Evolutionary conservation across 2,329 filamentous ascomycete species (phyloP).

Genomic region (Sporothrix schenckii): DNA sequence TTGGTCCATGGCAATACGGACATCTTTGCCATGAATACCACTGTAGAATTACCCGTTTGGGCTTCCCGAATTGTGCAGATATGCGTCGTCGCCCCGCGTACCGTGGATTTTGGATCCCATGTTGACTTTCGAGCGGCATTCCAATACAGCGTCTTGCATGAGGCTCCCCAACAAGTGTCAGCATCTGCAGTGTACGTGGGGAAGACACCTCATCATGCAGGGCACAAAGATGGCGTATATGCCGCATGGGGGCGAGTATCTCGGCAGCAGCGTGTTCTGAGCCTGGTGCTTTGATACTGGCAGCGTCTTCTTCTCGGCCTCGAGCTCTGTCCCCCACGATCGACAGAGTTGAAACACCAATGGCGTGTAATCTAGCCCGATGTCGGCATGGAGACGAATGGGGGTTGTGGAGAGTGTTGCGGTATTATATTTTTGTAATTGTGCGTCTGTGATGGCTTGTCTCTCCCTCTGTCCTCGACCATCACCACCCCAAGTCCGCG

Average conservation of each 20-base stretch:
- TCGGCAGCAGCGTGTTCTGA: background rate
- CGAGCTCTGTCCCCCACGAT: background rate
- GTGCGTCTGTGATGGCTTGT: background rate
- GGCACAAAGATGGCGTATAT: background rate
- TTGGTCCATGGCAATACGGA: background rate
- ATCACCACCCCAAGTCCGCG: constrained; percentile 13
- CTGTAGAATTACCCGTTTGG: background rate
- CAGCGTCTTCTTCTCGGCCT: background rate
- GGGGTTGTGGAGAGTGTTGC: background rate
- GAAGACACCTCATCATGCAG: background rate
- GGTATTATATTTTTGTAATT: constrained; percentile 2
- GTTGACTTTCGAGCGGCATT: background rate
- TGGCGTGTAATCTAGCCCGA: background rate
- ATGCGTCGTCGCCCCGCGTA: background rate
- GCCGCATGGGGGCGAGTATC: background rate
- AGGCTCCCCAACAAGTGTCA: background rate
- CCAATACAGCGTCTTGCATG: too few species aligned
- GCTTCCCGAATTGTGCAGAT: background rate
- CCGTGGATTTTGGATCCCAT: background rate
- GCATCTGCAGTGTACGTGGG: background rate
- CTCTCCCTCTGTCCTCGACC: constrained; percentile 4
- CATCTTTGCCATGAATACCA: background rate
- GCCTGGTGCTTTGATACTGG: background rate
- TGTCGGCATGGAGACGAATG: background rate
- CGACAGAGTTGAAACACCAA: background rate